Base-by-base conservation (phyloP, 2,329 filamentous ascomycete genomes). In the Claviceps spartinae region DNA sequence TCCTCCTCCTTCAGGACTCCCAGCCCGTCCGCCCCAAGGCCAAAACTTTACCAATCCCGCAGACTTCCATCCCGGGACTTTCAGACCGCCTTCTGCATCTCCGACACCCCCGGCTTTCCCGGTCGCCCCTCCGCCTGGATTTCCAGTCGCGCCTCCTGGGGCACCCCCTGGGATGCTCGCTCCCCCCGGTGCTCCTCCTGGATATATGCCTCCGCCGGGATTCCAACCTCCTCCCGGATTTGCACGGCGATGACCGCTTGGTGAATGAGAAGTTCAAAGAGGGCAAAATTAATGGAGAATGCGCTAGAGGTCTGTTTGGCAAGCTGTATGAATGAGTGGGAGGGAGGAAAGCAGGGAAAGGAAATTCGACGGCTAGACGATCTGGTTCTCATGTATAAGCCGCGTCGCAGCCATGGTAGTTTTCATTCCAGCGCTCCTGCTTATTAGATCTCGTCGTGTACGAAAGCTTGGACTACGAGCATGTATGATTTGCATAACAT, bases 1-100 rank as follows among this genome's bases (percentile, higher is more conserved):
- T 0, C 71, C 74, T 8, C 69, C 74, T 0, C 74, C 75, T 0
- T 70, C 73, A 1, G 75, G 75, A 1, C 64, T 78, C 3, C 75
- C 75, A 0, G 72, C 74, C 0, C 67, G 75, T 16, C 75, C 74
- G 3, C 74, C 74, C 0, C 72, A 72, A 47, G 69, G 69, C 49
- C 72, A 73, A 36, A 69, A 67, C 24, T 76, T 67, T 59, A 69
- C 67, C 47, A 74, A 73, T 54, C 71, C 72, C 5, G 72, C 70
- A 47, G 71, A 74, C 52, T 75, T 72, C 61, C 73, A 75, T 55
- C 72, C 72, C 0, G 70, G 69, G 30, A 60, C 61, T 55, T 69
- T 68, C 61, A 67, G 69, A 13, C 67, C 69, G 4, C 65, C 67
- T 7, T 64, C 64, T 16, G 69, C 65, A 14, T 67, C 67, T 5